Evolutionary conservation across 768 basidiomycete genomes (phyloP).

Genomic region (Pholiota microspora): DNA sequence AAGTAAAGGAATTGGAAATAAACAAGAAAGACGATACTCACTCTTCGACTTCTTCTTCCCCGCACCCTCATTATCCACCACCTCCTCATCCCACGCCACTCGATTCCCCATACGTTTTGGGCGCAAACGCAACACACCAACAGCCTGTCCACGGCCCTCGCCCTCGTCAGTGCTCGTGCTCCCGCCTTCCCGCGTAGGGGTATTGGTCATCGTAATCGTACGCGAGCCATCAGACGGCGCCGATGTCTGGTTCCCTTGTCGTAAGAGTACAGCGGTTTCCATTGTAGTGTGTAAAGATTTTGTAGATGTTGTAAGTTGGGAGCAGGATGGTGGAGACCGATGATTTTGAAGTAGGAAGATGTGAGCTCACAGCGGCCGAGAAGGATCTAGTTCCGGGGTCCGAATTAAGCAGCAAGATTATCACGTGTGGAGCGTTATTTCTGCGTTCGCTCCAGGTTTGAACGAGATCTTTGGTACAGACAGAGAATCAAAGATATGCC

Average conservation of each 20-base stretch:
- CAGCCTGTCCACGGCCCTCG: slow-evolving; percentile 13
- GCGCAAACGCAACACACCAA: slow-evolving; percentile 60
- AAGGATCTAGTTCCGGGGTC: no score
- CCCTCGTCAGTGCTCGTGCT: slow-evolving; percentile 12
- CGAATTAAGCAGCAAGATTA: no score
- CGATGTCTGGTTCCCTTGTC: slow-evolving; percentile 30
- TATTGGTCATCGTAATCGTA: slow-evolving; percentile 46
- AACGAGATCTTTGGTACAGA: no score
- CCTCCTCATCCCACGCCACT: slow-evolving; percentile 83
- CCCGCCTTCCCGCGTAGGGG: slow-evolving; percentile 24
- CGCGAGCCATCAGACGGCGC: slow-evolving; percentile 52
- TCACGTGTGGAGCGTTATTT: no score
- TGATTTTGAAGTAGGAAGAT: no score
- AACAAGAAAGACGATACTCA: slow-evolving; percentile 36
- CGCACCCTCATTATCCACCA: slow-evolving; percentile 87
- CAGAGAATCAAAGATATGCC: no score
- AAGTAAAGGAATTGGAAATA: neutral
- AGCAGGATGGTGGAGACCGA: no score
- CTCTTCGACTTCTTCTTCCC: slow-evolving; percentile 94
- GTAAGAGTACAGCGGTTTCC: neutral
- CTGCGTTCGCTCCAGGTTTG: no score
- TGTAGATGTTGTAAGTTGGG: no score
- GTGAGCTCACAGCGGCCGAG: no score
- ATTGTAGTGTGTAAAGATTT: no score
- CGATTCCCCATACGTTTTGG: slow-evolving; percentile 46